Conservation (phyloP, 2,329 filamentous ascomycete genomes). For the Elsinoe arachidis region DNA sequence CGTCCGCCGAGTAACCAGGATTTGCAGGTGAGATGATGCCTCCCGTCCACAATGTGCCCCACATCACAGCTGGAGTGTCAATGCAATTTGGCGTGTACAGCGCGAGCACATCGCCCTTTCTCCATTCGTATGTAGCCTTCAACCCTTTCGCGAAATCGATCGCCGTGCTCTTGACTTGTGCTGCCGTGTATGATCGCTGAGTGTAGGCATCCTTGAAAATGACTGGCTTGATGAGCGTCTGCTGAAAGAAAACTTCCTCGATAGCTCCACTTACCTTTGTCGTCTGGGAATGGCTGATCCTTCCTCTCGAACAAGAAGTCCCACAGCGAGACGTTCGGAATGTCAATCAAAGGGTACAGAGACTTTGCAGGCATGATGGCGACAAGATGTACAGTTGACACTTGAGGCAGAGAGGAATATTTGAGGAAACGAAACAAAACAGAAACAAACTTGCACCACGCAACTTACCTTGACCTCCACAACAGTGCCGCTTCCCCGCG, state of each 20-base stretch:
- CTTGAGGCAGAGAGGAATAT: not conserved
- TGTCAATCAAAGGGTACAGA: conserved; percentile 52
- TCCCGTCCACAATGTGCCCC: conserved; percentile 76
- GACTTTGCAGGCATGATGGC: conserved; percentile 62
- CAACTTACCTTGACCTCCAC: too few species aligned
- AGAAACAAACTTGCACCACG: not conserved
- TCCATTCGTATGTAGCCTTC: conserved; percentile 64
- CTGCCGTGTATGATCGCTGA: conserved; percentile 60
- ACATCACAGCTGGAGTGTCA: conserved; percentile 68
- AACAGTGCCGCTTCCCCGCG: not conserved
- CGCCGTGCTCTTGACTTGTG: conserved; percentile 55
- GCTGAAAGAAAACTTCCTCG: not conserved
- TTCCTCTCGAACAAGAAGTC: conserved; percentile 64
- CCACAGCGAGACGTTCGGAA: conserved; percentile 74
- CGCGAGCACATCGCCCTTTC: conserved; percentile 72
- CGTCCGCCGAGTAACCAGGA: conserved; percentile 73
- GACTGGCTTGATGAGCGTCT: conserved; percentile 41
- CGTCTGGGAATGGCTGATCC: conserved; percentile 56
- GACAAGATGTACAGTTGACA: not conserved
- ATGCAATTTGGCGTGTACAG: conserved; percentile 81
- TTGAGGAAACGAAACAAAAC: conserved; percentile 1
- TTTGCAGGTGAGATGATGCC: conserved; percentile 79
- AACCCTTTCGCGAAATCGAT: conserved; percentile 74
- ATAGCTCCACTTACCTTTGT: conserved; percentile 51
- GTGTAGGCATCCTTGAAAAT: conserved; percentile 72